A percentile compares a stretch with the other conserved stretches of the same genome.
Evolutionary conservation across 441 rosid species (phyloP).

Genomic region (Macaranga tanarius): DNA sequence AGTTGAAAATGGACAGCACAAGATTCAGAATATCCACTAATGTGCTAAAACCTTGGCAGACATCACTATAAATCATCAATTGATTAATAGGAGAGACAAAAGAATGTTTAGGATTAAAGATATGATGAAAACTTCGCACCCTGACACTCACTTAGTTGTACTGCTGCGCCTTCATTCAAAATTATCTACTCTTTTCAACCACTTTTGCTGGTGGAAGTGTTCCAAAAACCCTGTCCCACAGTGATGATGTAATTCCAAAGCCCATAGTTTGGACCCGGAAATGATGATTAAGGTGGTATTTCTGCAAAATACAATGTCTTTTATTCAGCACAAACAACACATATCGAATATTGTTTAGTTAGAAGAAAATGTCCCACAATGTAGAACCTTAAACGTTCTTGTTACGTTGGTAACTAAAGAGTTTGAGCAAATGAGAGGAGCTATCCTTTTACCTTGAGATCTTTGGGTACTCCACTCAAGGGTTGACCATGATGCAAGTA

Average conservation of each 20-base stretch:
- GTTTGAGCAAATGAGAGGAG: neutral
- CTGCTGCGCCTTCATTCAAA: constrained; percentile 20
- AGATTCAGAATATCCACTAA: constrained; percentile 11
- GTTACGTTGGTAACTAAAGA: neutral
- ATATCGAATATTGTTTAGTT: neutral
- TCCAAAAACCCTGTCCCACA: constrained; percentile 89
- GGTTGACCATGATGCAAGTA: constrained; percentile 97
- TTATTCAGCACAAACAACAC: neutral
- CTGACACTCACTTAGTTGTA: constrained; percentile 14
- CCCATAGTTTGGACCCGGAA: constrained; percentile 85
- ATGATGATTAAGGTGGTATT: constrained; percentile 97
- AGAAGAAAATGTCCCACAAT: neutral
- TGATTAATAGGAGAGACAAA: constrained; percentile 10
- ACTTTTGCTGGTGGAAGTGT: constrained; percentile 66
- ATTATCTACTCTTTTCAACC: constrained; percentile 44
- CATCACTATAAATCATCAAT: constrained; percentile 13
- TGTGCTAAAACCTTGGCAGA: constrained; percentile 6
- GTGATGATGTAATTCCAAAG: constrained; percentile 84
- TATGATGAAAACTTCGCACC: constrained; percentile 4
- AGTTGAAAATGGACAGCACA: constrained; percentile 6
- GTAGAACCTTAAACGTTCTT: neutral
- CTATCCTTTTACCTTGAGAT: constrained; percentile 65
- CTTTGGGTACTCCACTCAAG: constrained; percentile 43
- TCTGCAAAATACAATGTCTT: constrained; percentile 45
- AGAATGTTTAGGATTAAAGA: constrained; percentile 18